Conservation (phyloP, 306 rosid genomes). For the Gynostemma pentaphyllum region DNA sequence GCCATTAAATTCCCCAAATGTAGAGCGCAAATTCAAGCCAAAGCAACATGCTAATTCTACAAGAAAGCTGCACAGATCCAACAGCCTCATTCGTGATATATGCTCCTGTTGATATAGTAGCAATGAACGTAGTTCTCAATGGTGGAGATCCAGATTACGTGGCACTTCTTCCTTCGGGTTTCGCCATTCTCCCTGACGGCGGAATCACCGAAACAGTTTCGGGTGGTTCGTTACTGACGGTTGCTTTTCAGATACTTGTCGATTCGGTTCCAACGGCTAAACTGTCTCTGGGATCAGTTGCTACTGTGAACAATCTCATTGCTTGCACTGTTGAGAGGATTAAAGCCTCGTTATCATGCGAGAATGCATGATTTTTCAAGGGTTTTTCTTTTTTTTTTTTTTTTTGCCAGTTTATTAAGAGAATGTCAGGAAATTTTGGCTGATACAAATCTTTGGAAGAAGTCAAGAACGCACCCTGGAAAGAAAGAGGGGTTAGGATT, state of each 20-base stretch:
- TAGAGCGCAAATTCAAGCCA: conserved; percentile 96
- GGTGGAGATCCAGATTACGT: conserved; percentile 97
- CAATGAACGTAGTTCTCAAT: conserved; percentile 78
- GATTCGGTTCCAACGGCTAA: conserved; percentile 90
- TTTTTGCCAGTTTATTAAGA: background rate
- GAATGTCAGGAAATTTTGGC: background rate
- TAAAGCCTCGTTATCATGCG: conserved; percentile 64
- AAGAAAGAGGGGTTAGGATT: background rate
- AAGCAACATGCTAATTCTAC: conserved; percentile 87
- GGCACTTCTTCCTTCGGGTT: conserved; percentile 91
- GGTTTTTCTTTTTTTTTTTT: background rate
- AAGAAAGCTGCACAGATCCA: conserved; percentile 80
- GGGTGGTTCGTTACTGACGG: conserved; percentile 87
- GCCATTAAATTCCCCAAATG: background rate
- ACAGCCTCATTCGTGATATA: conserved; percentile 77
- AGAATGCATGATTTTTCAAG: conserved; percentile 20
- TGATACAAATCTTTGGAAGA: conserved; percentile 3
- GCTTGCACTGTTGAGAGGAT: conserved; percentile 93
- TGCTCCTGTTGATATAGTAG: conserved; percentile 84
- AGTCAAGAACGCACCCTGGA: conserved; percentile 14
- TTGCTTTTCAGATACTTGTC: conserved; percentile 90
- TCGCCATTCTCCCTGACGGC: conserved; percentile 91
- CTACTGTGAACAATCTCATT: conserved; percentile 85
- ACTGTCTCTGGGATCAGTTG: conserved; percentile 89
- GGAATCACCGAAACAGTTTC: conserved; percentile 29